Conservation (phyloP, 257 asterid genomes). For the Primulina eburnea region DNA sequence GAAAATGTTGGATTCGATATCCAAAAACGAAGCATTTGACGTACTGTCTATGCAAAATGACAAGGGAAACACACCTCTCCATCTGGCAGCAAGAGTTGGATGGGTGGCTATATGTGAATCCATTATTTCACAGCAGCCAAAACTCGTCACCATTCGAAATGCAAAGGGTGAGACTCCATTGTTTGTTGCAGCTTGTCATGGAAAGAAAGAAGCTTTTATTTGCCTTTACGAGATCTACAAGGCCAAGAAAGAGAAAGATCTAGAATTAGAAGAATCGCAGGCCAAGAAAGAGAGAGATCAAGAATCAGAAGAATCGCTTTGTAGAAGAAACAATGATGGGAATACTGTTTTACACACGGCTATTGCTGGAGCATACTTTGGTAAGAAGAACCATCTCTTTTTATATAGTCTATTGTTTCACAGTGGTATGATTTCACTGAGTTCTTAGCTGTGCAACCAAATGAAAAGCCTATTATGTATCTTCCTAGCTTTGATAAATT, state of each 20-base stretch:
- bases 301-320: constrained; percentile 27
- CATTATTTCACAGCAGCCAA: constrained; percentile 10
- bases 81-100: constrained; percentile 52
- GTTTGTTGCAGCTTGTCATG: constrained; percentile 42
- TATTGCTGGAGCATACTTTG: constrained; percentile 16
- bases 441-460: too few species aligned
- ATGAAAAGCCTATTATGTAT: neutral
- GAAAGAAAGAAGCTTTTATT: constrained; percentile 28
- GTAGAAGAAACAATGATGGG: constrained; percentile 41
- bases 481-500: neutral
- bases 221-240: constrained; percentile 22
- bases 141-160: constrained; percentile 32
- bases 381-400: constrained; percentile 10
- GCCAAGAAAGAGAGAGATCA: neutral
- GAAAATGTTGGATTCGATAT: constrained; percentile 13
- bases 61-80: constrained; percentile 49
- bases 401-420: too few species aligned
- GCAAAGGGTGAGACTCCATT: constrained; percentile 41
- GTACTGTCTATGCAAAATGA: constrained; percentile 18
- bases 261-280: too few species aligned
- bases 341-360: constrained; percentile 37
- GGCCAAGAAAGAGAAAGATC: neutral
- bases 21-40: neutral
- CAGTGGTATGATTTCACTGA: too few species aligned
- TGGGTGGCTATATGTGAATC: constrained; percentile 20